Base-by-base conservation (phyloP, 176 grass and related monocot species). In the Guadua angustifolia region DNA sequence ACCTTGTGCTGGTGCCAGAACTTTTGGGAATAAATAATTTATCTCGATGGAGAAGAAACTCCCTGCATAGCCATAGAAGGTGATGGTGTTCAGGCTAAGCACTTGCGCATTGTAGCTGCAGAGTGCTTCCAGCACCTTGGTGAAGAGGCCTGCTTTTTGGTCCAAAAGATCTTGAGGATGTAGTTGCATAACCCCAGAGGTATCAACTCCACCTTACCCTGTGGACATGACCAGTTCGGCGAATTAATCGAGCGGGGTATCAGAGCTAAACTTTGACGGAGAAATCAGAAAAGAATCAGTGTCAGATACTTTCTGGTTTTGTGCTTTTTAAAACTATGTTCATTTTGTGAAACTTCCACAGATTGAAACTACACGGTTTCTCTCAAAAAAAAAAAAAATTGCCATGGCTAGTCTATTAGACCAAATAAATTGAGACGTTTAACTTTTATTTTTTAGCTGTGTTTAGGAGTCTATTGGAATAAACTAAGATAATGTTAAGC, bases 11-110 rank as follows among this genome's bases (percentile, higher is more conserved):
- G 57, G 1, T 83, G 44, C 12, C 24, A 40, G 17, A 60, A 44
- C 7, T 71, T 75, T 18, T 63, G 71, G 22, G 6, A 4, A 44
- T 1, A 36, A 5, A 7, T 6, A 11, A 1, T 67, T 85, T 36
- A 92, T 93, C 91, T 95, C 92, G 1, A 95, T 77, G 83, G 49
- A 81, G 84, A 99, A 91, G 25, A 89, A 56, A 74, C 79, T 90
- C 69, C 94, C 86, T 0, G 83, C 86, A 7, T 86, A 92, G 53
- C 91, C 93, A 22, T 80, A 92, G 73, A 84, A 91, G 47, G 91
- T 82, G 25, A 90, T 90, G 6, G 87, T 89, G 65, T 70, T 99
- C 15, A 91, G 82, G 74, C 77, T 89, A 5, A 83, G 74, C 9
- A 95, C 93, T 18, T 89, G 76, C 0, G 73, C 87, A 18, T 88